Conservation (phyloP, 495 filamentous ascomycete species). For the Penicillium argentinense region DNA sequence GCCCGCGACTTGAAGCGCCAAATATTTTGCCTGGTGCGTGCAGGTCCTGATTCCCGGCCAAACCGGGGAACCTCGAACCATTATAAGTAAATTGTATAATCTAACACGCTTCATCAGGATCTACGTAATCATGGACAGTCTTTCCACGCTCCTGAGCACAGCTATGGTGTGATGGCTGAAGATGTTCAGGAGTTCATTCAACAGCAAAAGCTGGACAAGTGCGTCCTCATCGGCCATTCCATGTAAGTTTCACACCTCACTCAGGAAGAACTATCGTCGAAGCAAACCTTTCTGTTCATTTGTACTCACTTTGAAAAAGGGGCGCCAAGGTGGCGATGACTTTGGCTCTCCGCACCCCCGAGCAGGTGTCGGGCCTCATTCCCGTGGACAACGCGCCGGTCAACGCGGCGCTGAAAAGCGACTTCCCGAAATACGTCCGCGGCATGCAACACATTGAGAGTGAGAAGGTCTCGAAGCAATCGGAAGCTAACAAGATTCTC, state of each 20-base stretch:
- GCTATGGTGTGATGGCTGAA: slow-evolving; percentile 82
- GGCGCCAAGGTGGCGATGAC: slow-evolving; percentile 95
- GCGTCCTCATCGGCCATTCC: slow-evolving; percentile 88
- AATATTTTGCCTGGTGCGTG: slow-evolving; percentile 78
- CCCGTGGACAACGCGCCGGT: slow-evolving; percentile 92
- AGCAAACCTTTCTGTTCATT: too few species aligned
- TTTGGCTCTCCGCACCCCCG: slow-evolving; percentile 68
- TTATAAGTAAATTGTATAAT: not conserved
- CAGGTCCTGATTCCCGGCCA: not conserved
- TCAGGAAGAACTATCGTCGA: not conserved
- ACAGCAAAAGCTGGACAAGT: slow-evolving; percentile 65
- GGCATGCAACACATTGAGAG: slow-evolving; percentile 81
- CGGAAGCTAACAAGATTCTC: slow-evolving; percentile 80
- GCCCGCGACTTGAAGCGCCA: slow-evolving; percentile 78
- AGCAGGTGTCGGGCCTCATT: slow-evolving; percentile 66
- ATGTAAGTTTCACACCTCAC: slow-evolving; percentile 58
- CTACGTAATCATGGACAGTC: slow-evolving; percentile 94
- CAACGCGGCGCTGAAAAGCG: slow-evolving; percentile 67
- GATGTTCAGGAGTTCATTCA: slow-evolving; percentile 82
- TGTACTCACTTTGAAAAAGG: slow-evolving; percentile 54
- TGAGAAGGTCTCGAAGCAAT: slow-evolving; percentile 58
- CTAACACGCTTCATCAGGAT: slow-evolving; percentile 55
- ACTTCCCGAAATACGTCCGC: slow-evolving; percentile 78
- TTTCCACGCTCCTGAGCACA: slow-evolving; percentile 72
- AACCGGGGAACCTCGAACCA: not conserved